Conservation (phyloP, 805 yeast species). For the Huiozyma sinensis region DNA sequence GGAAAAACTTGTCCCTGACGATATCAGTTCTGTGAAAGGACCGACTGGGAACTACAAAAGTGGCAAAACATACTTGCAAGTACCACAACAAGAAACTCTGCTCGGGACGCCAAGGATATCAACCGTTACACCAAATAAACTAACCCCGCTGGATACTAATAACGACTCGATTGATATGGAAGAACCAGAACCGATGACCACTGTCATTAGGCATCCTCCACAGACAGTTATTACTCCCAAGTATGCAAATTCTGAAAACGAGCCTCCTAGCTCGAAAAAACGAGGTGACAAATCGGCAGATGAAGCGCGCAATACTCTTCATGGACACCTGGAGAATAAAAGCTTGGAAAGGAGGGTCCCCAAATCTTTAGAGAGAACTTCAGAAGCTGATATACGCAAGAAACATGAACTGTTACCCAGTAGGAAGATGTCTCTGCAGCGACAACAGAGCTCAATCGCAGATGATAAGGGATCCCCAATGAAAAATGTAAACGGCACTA, state of each 20-base stretch:
- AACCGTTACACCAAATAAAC: constrained; percentile 17
- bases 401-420: neutral
- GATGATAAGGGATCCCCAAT: constrained; percentile 26
- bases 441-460: constrained; percentile 26
- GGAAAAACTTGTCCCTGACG: constrained; percentile 25
- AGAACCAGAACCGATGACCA: neutral
- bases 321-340: too few relatives aligned
- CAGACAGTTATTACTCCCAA: neutral
- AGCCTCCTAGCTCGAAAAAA: constrained; percentile 6
- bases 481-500: constrained; percentile 11
- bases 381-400: neutral
- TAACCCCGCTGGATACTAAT: neutral
- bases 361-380: neutral
- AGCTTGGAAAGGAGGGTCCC: neutral
- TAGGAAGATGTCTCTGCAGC: constrained; percentile 4
- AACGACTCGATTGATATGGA: neutral
- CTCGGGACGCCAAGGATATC: constrained; percentile 22
- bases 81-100: constrained; percentile 2
- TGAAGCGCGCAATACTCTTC: too few relatives aligned
- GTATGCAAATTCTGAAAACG: constrained; percentile 22
- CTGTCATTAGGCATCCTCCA: neutral
- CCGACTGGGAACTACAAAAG: constrained; percentile 7
- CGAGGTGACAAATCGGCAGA: too few relatives aligned
- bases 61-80: constrained; percentile 13
- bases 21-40: too few relatives aligned